Evolutionary conservation across 495 filamentous ascomycete genomes (phyloP).

Genomic region (Podospora conica): DNA sequence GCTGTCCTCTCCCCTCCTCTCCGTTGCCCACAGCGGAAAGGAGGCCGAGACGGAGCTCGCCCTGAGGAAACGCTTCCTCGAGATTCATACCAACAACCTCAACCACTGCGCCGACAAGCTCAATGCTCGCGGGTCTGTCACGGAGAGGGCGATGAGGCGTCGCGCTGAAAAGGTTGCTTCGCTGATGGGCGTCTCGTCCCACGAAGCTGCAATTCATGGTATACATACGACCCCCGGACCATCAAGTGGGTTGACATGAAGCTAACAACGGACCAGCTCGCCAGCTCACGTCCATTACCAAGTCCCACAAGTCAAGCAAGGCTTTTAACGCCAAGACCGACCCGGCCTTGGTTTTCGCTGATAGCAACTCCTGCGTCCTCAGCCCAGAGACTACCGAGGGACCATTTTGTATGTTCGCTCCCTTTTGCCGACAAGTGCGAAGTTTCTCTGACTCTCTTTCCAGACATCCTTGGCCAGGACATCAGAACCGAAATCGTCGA

Average conservation of each 20-base stretch:
- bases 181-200: not conserved
- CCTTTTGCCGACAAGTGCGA: not conserved
- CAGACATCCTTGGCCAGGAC: constrained; percentile 26
- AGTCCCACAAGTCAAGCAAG: constrained; percentile 2
- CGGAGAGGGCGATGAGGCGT: not conserved
- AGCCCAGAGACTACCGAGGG: constrained; percentile 1
- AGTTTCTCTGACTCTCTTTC: not conserved
- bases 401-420: not conserved
- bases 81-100: constrained; percentile 6
- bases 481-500: constrained; percentile 51
- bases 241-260: not conserved
- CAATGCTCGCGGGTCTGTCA: not conserved
- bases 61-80: constrained; percentile 1
- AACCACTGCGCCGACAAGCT: constrained; percentile 3
- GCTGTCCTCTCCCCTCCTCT: not conserved
- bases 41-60: not conserved
- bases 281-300: not conserved
- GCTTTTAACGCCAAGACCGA: not conserved
- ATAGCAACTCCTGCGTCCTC: constrained; percentile 3
- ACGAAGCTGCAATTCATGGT: not conserved
- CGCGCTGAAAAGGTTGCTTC: not conserved
- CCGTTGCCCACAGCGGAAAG: not conserved
- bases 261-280: not conserved
- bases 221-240: too few species aligned
- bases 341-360: not conserved